These are phyloP conservation scores for Linnemannia schmuckeri DNA, from an alignment of 192 early-diverging fungal species.

Conservation along the genomic window DNA sequence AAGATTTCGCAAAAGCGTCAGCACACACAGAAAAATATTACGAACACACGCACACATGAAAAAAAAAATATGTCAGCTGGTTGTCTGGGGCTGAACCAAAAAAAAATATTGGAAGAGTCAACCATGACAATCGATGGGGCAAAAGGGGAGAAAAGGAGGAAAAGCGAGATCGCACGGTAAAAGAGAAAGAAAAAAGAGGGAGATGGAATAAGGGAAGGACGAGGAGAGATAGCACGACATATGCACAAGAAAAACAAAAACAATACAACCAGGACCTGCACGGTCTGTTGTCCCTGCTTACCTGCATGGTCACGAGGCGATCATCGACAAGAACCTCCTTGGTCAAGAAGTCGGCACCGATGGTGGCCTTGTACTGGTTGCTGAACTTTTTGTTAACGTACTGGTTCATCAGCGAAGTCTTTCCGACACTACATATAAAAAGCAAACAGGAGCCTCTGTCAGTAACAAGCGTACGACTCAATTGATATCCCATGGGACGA, in stretches of 20 bases:
- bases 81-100: constrained; percentile 15
- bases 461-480: not conserved
- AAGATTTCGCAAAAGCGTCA: not conserved
- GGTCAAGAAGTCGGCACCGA: constrained; percentile 99
- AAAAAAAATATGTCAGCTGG: constrained; percentile 2
- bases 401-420: constrained; percentile 99
- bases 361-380: constrained; percentile 99
- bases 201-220: not conserved
- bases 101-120: not conserved
- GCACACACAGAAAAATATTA: not conserved
- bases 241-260: constrained; percentile 6
- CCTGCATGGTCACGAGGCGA: constrained; percentile 94
- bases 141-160: not conserved
- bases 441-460: constrained; percentile 2
- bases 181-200: not conserved
- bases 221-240: not conserved
- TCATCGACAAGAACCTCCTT: constrained; percentile 97
- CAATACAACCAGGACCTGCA: not conserved
- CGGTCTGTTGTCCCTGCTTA: constrained; percentile 46
- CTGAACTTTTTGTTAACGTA: constrained; percentile 98
- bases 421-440: constrained; percentile 79
- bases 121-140: not conserved
- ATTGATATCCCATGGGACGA: not conserved
- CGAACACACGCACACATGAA: not conserved
- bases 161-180: not conserved